Percentiles rank a stretch among this genome's conserved stretches.
Conservation (phyloP, 257 asterid genomes). For the Ballota nigra region DNA sequence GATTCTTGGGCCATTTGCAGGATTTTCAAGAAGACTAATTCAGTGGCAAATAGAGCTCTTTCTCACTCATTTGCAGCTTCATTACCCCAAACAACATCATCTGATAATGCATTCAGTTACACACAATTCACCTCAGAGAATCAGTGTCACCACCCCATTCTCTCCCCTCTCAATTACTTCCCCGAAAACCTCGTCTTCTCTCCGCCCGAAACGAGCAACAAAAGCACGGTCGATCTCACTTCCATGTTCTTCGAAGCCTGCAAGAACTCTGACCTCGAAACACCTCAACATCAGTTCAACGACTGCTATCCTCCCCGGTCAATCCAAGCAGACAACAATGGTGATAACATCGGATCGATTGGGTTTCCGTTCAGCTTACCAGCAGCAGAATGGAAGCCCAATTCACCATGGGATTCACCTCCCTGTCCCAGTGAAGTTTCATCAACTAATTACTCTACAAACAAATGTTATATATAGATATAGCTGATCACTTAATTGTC, state of each 20-base stretch:
- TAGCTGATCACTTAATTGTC: not conserved
- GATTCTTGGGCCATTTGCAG: slow-evolving; percentile 85
- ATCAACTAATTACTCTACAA: slow-evolving; percentile 47
- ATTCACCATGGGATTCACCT: slow-evolving; percentile 60
- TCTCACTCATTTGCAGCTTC: slow-evolving; percentile 49
- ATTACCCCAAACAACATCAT: slow-evolving; percentile 36
- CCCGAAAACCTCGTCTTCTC: slow-evolving; percentile 38
- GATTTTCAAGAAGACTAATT: slow-evolving; percentile 66
- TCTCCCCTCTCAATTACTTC: slow-evolving; percentile 27
- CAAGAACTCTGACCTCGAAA: slow-evolving; percentile 30
- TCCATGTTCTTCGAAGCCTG: slow-evolving; percentile 33
- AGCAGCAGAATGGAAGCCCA: slow-evolving; percentile 27
- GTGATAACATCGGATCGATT: slow-evolving; percentile 32
- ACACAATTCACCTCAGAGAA: slow-evolving; percentile 27
- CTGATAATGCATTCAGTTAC: slow-evolving; percentile 35
- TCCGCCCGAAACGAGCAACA: slow-evolving; percentile 31
- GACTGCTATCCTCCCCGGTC: slow-evolving; percentile 31
- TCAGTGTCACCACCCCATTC: slow-evolving; percentile 27
- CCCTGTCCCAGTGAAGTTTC: slow-evolving; percentile 65
- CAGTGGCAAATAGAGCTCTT: slow-evolving; percentile 57
- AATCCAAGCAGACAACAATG: slow-evolving; percentile 34
- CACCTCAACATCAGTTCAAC: slow-evolving; percentile 38
- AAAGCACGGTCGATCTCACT: slow-evolving; percentile 30
- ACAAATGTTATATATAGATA: slow-evolving; percentile 41
- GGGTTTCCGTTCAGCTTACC: slow-evolving; percentile 63